Evolutionary conservation across 805 yeast genomes (phyloP).

Genomic region (Suhomyces sp.): DNA sequence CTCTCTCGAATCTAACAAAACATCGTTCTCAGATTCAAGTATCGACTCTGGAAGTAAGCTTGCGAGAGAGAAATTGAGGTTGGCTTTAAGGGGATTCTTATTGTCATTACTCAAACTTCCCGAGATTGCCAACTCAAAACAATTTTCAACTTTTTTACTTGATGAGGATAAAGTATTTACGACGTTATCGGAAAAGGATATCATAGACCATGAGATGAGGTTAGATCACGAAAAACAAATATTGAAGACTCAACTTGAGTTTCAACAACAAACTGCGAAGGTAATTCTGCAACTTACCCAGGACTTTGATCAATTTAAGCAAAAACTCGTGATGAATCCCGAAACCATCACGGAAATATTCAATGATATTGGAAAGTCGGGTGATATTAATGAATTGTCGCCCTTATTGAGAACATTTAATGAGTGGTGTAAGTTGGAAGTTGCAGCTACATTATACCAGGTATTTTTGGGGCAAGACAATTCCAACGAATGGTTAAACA

Average conservation of each 20-base stretch:
- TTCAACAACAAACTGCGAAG: conserved; percentile 66
- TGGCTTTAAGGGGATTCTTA: conserved; percentile 75
- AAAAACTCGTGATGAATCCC: conserved; percentile 47
- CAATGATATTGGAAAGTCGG: conserved; percentile 59
- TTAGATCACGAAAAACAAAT: conserved; percentile 58
- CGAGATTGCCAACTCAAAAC: conserved; percentile 53
- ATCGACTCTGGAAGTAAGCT: conserved; percentile 24
- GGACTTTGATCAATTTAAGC: conserved; percentile 60
- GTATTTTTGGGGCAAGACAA: conserved; percentile 78
- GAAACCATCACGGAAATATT: conserved; percentile 63
- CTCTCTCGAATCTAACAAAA: conserved; percentile 3
- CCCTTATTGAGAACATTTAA: conserved; percentile 67
- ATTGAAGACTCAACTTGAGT: conserved; percentile 61
- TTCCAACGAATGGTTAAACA: conserved; percentile 71
- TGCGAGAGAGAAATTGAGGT: conserved; percentile 73
- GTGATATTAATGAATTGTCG: conserved; percentile 56
- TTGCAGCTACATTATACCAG: conserved; percentile 83
- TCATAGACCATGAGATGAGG: conserved; percentile 57
- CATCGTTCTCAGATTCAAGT: not conserved
- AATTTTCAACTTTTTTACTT: conserved; percentile 54
- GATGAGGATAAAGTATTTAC: conserved; percentile 30
- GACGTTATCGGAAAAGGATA: conserved; percentile 42
- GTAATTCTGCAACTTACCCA: conserved; percentile 54
- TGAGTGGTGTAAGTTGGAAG: conserved; percentile 79
- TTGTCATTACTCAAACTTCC: conserved; percentile 50